Evolutionary conservation across 2,329 filamentous ascomycete genomes (phyloP).

Genomic region (Fusarium sp.): DNA sequence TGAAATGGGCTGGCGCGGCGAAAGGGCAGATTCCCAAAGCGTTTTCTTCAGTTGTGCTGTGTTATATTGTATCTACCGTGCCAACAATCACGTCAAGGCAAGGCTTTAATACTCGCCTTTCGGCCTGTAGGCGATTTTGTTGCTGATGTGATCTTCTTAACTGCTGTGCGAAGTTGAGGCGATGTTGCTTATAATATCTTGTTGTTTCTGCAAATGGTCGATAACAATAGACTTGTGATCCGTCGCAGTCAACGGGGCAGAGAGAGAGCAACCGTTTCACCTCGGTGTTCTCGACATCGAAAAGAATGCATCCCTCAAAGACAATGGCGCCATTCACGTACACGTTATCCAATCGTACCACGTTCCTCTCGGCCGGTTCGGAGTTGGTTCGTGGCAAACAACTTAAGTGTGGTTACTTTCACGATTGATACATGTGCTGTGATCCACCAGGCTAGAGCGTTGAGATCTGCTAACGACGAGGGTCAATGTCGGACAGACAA

Average conservation of each 20-base stretch:
- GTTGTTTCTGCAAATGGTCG: background rate
- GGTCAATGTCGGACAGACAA: slow-evolving; percentile 14
- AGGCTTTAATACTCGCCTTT: slow-evolving; percentile 18
- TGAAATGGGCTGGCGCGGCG: slow-evolving; percentile 42
- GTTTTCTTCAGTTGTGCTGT: slow-evolving; percentile 38
- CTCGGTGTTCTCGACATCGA: background rate
- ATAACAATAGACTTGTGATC: background rate
- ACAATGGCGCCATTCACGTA: background rate
- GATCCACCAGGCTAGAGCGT: slow-evolving; percentile 7
- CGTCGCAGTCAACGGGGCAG: background rate
- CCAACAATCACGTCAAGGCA: slow-evolving; percentile 17
- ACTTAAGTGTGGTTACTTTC: slow-evolving; percentile 19
- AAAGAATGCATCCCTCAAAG: background rate
- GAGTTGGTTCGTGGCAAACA: background rate
- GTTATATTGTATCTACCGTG: slow-evolving; percentile 34
- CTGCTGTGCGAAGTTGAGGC: background rate
- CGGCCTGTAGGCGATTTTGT: background rate
- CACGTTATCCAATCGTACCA: background rate
- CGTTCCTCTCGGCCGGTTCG: slow-evolving; percentile 8
- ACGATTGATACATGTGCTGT: slow-evolving; percentile 10
- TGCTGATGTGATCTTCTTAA: background rate
- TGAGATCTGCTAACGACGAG: slow-evolving; percentile 1
- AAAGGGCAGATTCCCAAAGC: slow-evolving; percentile 45
- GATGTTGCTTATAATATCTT: background rate
- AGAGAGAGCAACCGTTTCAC: slow-evolving; percentile 1